Evolutionary conservation across 805 yeast species (phyloP).

Genomic region (Candida khao-thaluensis): DNA sequence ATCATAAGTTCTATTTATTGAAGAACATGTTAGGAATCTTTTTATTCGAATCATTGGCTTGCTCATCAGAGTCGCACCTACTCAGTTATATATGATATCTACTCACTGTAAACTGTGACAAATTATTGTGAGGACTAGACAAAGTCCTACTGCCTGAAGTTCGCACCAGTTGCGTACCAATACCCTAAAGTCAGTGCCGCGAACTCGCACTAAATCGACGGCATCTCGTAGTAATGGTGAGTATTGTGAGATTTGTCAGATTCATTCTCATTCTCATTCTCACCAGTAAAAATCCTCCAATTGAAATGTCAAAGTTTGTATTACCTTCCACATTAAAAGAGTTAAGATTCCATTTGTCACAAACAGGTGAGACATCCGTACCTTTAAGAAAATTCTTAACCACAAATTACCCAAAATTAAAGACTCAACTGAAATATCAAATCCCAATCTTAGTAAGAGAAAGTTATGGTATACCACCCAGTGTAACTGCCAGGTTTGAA

Average conservation of each 20-base stretch:
- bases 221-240: too few relatives aligned
- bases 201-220: too few relatives aligned
- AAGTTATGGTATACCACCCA: conserved; percentile 68
- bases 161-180: too few relatives aligned
- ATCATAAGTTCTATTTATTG: conserved; percentile 17
- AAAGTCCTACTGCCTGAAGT: too few relatives aligned
- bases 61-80: not conserved
- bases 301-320: conserved; percentile 40
- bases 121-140: too few relatives aligned
- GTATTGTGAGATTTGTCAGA: too few relatives aligned
- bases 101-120: too few relatives aligned
- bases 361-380: conserved; percentile 68
- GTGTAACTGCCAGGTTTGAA: conserved; percentile 70
- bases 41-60: not conserved
- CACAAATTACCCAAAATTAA: conserved; percentile 63
- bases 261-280: conserved; percentile 1
- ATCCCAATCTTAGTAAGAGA: conserved; percentile 80
- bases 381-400: conserved; percentile 65
- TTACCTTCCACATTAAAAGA: conserved; percentile 65
- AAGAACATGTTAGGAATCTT: not conserved
- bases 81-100: too few relatives aligned
- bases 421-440: conserved; percentile 53
- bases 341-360: conserved; percentile 78
- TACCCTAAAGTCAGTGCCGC: too few relatives aligned
- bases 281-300: conserved; percentile 10